Evolutionary conservation across 2,329 filamentous ascomycete genomes (phyloP).

Genomic region (Graphium sp.): DNA sequence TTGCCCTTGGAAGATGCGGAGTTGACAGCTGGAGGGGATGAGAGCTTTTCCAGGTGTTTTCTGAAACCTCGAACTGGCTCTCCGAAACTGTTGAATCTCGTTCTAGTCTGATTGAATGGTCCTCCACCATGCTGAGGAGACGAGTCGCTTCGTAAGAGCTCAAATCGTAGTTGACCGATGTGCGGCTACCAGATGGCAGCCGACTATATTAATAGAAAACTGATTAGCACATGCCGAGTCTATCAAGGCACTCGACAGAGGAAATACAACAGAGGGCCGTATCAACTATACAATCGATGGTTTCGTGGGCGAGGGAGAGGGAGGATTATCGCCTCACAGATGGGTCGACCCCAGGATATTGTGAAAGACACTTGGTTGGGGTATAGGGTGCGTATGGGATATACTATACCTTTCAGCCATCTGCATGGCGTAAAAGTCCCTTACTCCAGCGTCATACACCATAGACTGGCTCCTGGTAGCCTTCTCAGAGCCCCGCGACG

Average conservation of each 20-base stretch:
- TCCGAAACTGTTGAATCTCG: constrained; percentile 9
- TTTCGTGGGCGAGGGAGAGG: too few relatives aligned
- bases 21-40: constrained; percentile 12
- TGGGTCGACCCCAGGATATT: too few relatives aligned
- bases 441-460: constrained; percentile 12
- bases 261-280: too few relatives aligned
- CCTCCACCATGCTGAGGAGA: constrained; percentile 20
- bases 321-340: too few relatives aligned
- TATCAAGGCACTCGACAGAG: too few relatives aligned
- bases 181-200: constrained; percentile 15
- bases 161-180: constrained; percentile 24
- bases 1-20: constrained; percentile 17
- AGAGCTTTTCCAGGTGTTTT: constrained; percentile 19
- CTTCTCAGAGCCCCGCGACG: too few relatives aligned
- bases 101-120: too few relatives aligned
- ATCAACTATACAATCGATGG: too few relatives aligned
- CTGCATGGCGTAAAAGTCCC: constrained; percentile 11
- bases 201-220: too few relatives aligned
- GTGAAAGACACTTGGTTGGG: too few relatives aligned
- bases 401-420: constrained; percentile 14
- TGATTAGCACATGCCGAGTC: too few relatives aligned
- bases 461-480: constrained; percentile 16
- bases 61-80: constrained; percentile 15
- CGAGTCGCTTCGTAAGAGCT: constrained; percentile 27
- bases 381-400: too few relatives aligned